Percentiles rank a stretch among this genome's conserved stretches.
phyloP scores from a whole-genome alignment of 2,329 filamentous ascomycete genomes.

The Cadophora malorum region DNA sequence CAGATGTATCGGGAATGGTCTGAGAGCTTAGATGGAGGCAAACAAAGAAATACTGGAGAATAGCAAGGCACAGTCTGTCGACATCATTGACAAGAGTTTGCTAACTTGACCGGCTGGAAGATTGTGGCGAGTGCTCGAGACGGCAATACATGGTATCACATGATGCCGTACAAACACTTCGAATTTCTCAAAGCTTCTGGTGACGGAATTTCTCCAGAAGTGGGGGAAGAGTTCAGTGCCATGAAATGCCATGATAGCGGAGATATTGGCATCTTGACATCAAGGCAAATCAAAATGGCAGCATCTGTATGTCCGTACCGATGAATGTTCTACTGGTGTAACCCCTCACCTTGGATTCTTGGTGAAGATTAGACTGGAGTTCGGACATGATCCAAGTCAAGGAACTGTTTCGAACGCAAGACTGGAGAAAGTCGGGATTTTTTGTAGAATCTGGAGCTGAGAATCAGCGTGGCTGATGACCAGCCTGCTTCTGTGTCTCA shows the following conservation, averaged over 20 bases:
- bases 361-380: neutral
- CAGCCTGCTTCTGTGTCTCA: no score
- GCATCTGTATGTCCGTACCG: neutral
- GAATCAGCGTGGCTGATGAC: no score
- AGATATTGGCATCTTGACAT: neutral
- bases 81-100: neutral
- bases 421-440: no score
- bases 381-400: no score
- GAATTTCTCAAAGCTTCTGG: neutral
- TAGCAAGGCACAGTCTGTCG: neutral
- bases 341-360: neutral
- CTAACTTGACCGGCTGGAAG: neutral
- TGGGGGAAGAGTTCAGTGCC: neutral
- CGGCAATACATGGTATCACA: neutral
- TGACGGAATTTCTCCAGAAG: neutral
- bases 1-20: neutral
- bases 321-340: neutral
- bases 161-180: neutral
- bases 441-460: no score
- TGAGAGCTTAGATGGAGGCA: neutral
- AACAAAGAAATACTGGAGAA: neutral
- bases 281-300: neutral
- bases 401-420: no score
- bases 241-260: slow-evolving; percentile 1
- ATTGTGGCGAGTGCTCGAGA: neutral